phyloP scores from a whole-genome alignment of 1,284 basidiomycete species.

The Pyrrhoderma noxium region DNA sequence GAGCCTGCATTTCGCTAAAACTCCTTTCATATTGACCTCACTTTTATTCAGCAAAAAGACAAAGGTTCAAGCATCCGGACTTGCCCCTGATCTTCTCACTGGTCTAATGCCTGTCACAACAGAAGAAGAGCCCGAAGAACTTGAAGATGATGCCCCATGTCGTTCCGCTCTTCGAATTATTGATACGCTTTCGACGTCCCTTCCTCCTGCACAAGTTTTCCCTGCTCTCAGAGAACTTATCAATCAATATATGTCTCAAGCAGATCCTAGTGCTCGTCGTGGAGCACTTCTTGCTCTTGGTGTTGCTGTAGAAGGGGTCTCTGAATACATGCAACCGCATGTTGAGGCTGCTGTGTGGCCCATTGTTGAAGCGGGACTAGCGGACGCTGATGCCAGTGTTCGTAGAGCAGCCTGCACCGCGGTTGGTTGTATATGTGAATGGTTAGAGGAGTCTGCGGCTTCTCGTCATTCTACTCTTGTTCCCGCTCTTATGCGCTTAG shows the following conservation, averaged over 20 bases:
- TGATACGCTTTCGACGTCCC: slow-evolving; percentile 87
- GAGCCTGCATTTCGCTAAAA: slow-evolving; percentile 21
- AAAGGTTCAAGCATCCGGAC: slow-evolving; percentile 83
- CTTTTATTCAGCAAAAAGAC: slow-evolving; percentile 77
- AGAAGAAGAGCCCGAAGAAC: slow-evolving; percentile 61
- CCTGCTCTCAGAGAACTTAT: slow-evolving; percentile 83
- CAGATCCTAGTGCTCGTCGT: slow-evolving; percentile 75
- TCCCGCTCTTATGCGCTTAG: slow-evolving; percentile 86
- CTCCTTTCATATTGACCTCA: slow-evolving; percentile 1
- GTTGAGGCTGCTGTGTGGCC: slow-evolving; percentile 74
- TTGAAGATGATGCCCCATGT: slow-evolving; percentile 15
- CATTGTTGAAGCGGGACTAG: slow-evolving; percentile 84
- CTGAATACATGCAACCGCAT: slow-evolving; percentile 94
- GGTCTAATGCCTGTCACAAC: slow-evolving; percentile 92
- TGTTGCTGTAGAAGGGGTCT: slow-evolving; percentile 95
- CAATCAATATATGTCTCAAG: slow-evolving; percentile 74
- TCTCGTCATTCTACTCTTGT: slow-evolving; percentile 80
- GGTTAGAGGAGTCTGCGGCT: slow-evolving; percentile 92
- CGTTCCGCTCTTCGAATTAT: slow-evolving; percentile 92
- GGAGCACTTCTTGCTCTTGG: slow-evolving; percentile 96
- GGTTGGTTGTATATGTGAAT: slow-evolving; percentile 95
- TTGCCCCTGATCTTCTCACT: slow-evolving; percentile 84
- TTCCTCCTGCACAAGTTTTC: slow-evolving; percentile 97
- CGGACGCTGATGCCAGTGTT: slow-evolving; percentile 79
- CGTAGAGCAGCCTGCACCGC: slow-evolving; percentile 94